Conservation (phyloP, 352 stramenopile species). For the Globisporangium recalcitrans region DNA sequence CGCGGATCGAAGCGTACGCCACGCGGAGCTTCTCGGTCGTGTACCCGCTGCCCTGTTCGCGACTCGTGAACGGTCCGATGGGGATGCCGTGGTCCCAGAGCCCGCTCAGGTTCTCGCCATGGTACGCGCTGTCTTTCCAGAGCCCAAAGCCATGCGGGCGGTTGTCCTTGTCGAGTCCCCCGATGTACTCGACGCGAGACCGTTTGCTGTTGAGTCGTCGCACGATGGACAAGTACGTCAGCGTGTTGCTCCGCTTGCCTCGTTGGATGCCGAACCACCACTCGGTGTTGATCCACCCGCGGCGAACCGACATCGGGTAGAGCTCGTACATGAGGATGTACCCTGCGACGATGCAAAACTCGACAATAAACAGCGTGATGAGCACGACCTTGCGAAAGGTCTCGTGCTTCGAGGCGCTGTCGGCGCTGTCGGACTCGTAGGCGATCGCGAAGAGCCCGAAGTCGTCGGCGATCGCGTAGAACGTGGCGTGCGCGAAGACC, state of each 20-base stretch:
- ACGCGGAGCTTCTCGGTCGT: constrained; percentile 39
- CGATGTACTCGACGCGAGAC: constrained; percentile 34
- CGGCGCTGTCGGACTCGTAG: neutral
- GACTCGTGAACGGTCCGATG: constrained; percentile 45
- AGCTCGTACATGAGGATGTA: constrained; percentile 38
- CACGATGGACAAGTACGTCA: constrained; percentile 25
- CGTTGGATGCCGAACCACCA: constrained; percentile 31
- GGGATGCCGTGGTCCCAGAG: constrained; percentile 43
- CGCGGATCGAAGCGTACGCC: constrained; percentile 31
- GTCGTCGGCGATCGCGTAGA: constrained; percentile 23
- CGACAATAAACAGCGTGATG: constrained; percentile 23
- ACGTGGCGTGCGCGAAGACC: constrained; percentile 22
- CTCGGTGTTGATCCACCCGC: constrained; percentile 27
- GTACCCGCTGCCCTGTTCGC: constrained; percentile 40
- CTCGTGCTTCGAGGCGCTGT: constrained; percentile 1
- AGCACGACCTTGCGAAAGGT: constrained; percentile 17
- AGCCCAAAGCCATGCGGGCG: constrained; percentile 38
- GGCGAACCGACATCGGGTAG: constrained; percentile 35
- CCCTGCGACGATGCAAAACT: constrained; percentile 24
- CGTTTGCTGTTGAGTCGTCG: constrained; percentile 10
- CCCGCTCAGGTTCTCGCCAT: constrained; percentile 47
- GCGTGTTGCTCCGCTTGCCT: constrained; percentile 25
- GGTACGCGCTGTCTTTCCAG: constrained; percentile 46
- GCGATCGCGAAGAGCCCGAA: constrained; percentile 22
- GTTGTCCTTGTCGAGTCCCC: constrained; percentile 33